Evolutionary conservation across 2,329 filamentous ascomycete genomes (phyloP), one percentile per base, ranked within the genome.

Genomic region (Fusarium oligoseptatum): DNA sequence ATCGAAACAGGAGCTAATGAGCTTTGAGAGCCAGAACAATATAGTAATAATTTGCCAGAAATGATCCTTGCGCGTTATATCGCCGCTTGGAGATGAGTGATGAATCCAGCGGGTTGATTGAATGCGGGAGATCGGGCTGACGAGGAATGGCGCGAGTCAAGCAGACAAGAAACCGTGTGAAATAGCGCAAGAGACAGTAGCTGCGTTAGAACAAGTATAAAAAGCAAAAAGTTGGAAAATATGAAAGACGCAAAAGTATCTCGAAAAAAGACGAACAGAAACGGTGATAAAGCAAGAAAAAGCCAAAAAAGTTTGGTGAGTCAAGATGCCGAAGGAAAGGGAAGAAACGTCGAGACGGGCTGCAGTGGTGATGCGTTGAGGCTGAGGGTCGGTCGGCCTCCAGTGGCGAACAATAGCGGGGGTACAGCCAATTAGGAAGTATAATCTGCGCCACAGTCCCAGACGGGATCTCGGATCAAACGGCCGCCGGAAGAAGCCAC

Each of bases 61-160:
- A 52, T 27, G 43, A 43, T 56, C 64, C 48, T 34, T 58, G 52
- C 66, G 72, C 65, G 72, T 75, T 66, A 70, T 67, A 50, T 73
- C 24, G 72, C 61, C 72, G 65, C 68, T 63, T 70, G 55, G 45
- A 41, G 22, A 41, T 50, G 61, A 48, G 37, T 57, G 62, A 67
- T 71, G 58, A 39, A 22, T 57, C 39, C 71, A 66, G 48, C 37
- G 50, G 34, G 34, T 37, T 34, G 62, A 70, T 64, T 50, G 60
- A 69, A 43, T 67, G 69, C 66, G 62, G 68, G 68, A 73, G 72
- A 75, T 62, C 14, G 68, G 65, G 68, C 48, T 64, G 24, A 24
- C 39, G 48, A 12, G 32, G 52, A 61, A 65, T 68, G 50, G 37
- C 60, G 45, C 45, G 60, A 50, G 56, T 63, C 36, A 48, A 56